Base-by-base conservation (phyloP, 2,329 filamentous ascomycete genomes). In the Hypoxylon sp. region DNA sequence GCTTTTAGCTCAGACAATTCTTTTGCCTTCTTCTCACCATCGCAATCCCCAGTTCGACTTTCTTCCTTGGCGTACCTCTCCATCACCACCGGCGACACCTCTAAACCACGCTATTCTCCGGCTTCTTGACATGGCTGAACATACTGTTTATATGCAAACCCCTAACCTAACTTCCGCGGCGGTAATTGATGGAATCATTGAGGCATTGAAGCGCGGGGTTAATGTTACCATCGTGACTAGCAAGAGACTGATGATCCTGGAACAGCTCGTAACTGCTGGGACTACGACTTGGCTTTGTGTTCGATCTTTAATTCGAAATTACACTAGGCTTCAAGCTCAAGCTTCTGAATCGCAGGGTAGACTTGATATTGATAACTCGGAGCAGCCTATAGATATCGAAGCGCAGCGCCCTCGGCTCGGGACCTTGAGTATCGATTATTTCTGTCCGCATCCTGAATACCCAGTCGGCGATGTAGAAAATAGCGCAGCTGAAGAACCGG, bases 221-320 rank as follows among this genome's bases (percentile, higher is more conserved):
- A 70, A 87, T 44, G 82, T 95, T 1, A 75, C 75, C 5, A 79
- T 92, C 31, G 75, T 88, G 5, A 91, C 88, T 0, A 86, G 84
- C 58, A 78, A 79, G 51, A 75, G 76, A 9, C 84, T 92, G 77
- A 92, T 91, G 89, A 66, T 89, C 11, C 71, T 90, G 20, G 90
- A 95, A 71, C 90, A 95, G 67, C 74, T 94, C n/a, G 75, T 90
- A 16, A 94, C 90, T 0, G 86, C 89, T 0, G 87, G 87, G 0
- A 91, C 87, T 0, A 90, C 86, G 0, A 93, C 90, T 0, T 76
- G 82, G 0, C 75, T 81, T 55, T 89, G 86, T 54, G 64, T 94
- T 3, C 75, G 72, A 19, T 77, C 73, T 34, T 74, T 93, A 6
- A 75, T 86, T 2, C 78, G 77, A 32, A 73, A 75, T 16, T 86